Conservation (phyloP, 2,329 filamentous ascomycete species). For the Pseudogymnoascus sp. region DNA sequence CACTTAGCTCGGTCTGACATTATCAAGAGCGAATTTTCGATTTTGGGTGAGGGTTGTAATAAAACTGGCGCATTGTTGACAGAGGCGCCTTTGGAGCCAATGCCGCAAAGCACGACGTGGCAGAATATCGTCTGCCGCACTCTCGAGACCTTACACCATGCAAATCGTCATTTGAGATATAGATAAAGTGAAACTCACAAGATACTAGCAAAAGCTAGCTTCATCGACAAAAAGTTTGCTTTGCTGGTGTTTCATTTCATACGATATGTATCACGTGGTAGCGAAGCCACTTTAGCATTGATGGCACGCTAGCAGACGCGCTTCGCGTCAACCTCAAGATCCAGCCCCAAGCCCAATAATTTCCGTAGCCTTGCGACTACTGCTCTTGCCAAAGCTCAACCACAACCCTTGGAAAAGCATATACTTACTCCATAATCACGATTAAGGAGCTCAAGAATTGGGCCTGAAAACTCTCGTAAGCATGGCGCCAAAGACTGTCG, state of each 20-base stretch:
- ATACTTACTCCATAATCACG: neutral
- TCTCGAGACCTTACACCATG: neutral
- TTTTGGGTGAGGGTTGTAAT: neutral
- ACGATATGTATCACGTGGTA: neutral
- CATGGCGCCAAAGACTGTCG: slow-evolving; percentile 9
- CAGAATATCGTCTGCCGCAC: neutral
- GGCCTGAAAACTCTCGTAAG: neutral
- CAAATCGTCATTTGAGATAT: neutral
- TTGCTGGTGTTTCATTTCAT: slow-evolving; percentile 2
- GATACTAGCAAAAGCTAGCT: neutral
- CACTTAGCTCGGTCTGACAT: neutral
- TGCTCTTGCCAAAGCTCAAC: neutral
- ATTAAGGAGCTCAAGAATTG: neutral
- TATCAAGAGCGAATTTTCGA: neutral
- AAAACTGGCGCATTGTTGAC: neutral
- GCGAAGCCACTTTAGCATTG: slow-evolving; percentile 3
- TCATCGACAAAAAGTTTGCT: neutral
- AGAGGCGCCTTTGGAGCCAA: neutral
- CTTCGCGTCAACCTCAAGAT: slow-evolving; percentile 9
- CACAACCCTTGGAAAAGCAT: neutral
- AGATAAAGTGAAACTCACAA: neutral
- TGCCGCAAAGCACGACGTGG: neutral
- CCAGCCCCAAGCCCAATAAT: slow-evolving; percentile 4
- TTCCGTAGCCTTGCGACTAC: neutral
- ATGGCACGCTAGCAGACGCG: slow-evolving; percentile 9